Evolutionary conservation across 495 filamentous ascomycete genomes (phyloP), one percentile per base, ranked within the genome.

Genomic region (Trichoderma asperelloides): DNA sequence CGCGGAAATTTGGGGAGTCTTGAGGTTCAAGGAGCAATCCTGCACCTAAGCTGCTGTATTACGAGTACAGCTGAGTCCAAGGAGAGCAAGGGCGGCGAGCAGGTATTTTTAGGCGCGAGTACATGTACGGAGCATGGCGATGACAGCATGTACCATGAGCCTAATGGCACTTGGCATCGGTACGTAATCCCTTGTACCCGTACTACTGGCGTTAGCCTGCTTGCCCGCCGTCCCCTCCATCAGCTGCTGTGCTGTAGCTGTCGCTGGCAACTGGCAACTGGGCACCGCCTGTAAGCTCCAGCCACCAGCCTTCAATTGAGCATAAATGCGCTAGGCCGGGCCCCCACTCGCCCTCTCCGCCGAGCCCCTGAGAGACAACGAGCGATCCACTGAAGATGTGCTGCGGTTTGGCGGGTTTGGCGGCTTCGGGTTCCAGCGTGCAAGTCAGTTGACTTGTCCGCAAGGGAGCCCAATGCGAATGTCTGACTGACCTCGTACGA

Each of bases 381-480:
- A 18, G 23, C 55, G 55, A 60, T 60, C 55, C 55, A 60, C 55
- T 60, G 55, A 11, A 60, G 55, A 60, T 60, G 55, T 25, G 89
- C 3, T 84, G 86, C 4, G 84, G 81, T 57, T 89, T 90, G 0
- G 89, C 11, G 69, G 75, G 62, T 7, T 73, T 77, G 16, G 63
- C 65, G 40, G 71, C 69, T 41, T 76, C 73, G 75, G 74, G 76
- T 51, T 70, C 68, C 11, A 69, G 69, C 13, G 74, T 76, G 30
- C 74, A 77, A 67, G 74, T 76, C 33, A 47, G 73, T 70, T 21
- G 28, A 41, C 33, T 25, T 15, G 23, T 60, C 55, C 55, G 55
- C 55, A 60, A 60, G 55, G 55, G 55, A 60, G 55, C 55, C 55
- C 55, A 30, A 60, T 28, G 41, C 49, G n/a, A 55, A 55, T 16